Evolutionary conservation across 2,329 filamentous ascomycete genomes (phyloP).

Genomic region (Drechslerella stenobrocha): DNA sequence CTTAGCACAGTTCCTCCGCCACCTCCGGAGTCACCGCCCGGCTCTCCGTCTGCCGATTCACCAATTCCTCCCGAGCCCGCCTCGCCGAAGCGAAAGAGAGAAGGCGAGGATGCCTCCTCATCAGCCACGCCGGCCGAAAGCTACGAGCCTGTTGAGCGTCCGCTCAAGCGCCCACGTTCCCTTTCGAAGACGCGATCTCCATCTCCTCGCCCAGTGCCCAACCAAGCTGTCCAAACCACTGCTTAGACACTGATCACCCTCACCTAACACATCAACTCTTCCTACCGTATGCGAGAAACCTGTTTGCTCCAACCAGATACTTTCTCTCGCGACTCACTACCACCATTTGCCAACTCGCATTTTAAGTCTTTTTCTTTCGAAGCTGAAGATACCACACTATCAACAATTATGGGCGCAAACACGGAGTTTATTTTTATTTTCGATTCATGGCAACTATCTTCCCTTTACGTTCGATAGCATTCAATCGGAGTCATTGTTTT

Average conservation of each 20-base stretch:
- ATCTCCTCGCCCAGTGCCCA: slow-evolving; percentile 20
- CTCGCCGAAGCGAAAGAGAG: slow-evolving; percentile 29
- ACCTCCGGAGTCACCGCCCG: slow-evolving; percentile 17
- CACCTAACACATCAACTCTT: neutral
- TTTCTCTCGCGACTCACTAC: slow-evolving; percentile 11
- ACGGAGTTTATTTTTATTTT: slow-evolving; percentile 20
- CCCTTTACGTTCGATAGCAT: slow-evolving; percentile 1
- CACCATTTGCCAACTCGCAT: slow-evolving; percentile 5
- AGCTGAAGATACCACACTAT: slow-evolving; percentile 47
- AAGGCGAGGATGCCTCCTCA: slow-evolving; percentile 1
- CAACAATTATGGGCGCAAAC: slow-evolving; percentile 33
- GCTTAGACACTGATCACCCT: slow-evolving; percentile 6
- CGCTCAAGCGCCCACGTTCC: slow-evolving; percentile 36
- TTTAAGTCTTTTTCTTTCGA: slow-evolving; percentile 11
- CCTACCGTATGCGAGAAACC: slow-evolving; percentile 9
- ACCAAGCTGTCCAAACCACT: slow-evolving; percentile 17
- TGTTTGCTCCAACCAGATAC: slow-evolving; percentile 6
- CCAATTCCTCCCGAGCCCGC: slow-evolving; percentile 11
- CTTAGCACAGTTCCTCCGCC: slow-evolving; percentile 34
- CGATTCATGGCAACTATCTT: neutral
- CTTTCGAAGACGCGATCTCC: slow-evolving; percentile 28
- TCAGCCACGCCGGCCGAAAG: slow-evolving; percentile 13
- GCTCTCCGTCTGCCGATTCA: slow-evolving; percentile 9
- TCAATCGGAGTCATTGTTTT: slow-evolving; percentile 30
- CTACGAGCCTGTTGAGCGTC: neutral